Base-by-base conservation (phyloP, 2,329 filamentous ascomycete genomes). In the Pseudophaeomoniella oleicola region DNA sequence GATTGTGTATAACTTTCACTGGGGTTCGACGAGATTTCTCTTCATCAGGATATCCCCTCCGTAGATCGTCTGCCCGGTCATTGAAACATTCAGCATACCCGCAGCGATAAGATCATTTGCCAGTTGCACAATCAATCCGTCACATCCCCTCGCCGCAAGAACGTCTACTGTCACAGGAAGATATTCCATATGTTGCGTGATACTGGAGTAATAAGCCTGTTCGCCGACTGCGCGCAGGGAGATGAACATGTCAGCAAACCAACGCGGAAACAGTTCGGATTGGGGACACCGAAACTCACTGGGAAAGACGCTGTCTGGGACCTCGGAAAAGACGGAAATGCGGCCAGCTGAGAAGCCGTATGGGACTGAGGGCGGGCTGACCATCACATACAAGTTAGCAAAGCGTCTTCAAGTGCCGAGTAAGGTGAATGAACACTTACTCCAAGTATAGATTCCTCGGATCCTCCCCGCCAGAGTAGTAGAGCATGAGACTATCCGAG, bases 141-240 rank as follows among this genome's bases (percentile, higher is more conserved):
- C 75, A 42, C 75, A 79, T 0, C 73, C 72, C 43, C 65, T 68
- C 1, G 71, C 67, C 0, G 63, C 72, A 53, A 78, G 55, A 14
- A 78, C 55, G 41, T 72, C 62, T 0, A 76, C 63, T 1, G 69
- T 66, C 0, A 78, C 72, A 0, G 74, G 75, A 19, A 77, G 49
- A 32, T 61, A 59, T 48, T 72, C 68, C 1, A 55, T 55, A 38
- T 67, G 60, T 0, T 56, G 42, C 0, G 67, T 70, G n/a, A 70
- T 58, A 3, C 56, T 63, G 5, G 59, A 64, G 33, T 57, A 40
- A 16, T 32, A 34, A 15, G 30, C 22, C 14, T 39, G 35, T 32
- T 43, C 40, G 5, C 40, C 41, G 13, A 44, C 39, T 12, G 41
- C 35, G 13, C 38, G 34, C 14, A 34, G 36, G 29, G 6, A 27